phyloP scores from a whole-genome alignment of 2,329 filamentous ascomycete genomes.

The Trichoderma simmonsii region DNA sequence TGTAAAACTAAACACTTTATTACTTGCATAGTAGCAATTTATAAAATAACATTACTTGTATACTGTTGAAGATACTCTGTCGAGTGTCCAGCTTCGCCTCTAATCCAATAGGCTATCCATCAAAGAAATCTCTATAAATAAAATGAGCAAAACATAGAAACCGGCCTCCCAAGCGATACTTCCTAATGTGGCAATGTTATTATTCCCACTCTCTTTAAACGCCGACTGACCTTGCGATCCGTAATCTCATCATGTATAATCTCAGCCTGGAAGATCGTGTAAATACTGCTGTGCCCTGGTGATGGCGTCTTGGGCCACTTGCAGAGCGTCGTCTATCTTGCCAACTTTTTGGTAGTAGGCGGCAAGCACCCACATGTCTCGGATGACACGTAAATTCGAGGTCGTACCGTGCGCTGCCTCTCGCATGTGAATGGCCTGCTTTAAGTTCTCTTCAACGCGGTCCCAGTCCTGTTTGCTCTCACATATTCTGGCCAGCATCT shows the following conservation, averaged over 20 bases:
- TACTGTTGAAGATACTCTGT: neutral
- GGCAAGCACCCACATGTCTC: constrained; percentile 40
- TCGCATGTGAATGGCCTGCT: constrained; percentile 33
- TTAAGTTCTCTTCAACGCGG: constrained; percentile 34
- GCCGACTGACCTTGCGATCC: constrained; percentile 12
- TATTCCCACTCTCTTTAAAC: neutral
- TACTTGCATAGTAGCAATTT: neutral
- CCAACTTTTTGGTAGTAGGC: constrained; percentile 33
- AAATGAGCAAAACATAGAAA: neutral
- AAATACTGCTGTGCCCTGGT: constrained; percentile 33
- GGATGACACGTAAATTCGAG: constrained; percentile 36
- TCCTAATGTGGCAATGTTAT: neutral
- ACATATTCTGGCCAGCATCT: constrained; percentile 37
- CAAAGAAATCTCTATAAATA: neutral
- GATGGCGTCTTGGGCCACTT: constrained; percentile 33
- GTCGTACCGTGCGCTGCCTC: constrained; percentile 36
- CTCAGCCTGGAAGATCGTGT: constrained; percentile 24
- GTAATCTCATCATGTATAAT: neutral
- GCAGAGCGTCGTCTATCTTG: constrained; percentile 27
- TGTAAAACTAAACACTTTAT: neutral
- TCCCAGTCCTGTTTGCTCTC: constrained; percentile 33
- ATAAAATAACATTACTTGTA: neutral
- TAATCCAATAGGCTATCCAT: neutral
- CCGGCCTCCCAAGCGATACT: neutral
- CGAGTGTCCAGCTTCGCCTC: neutral